Conservation (phyloP, 164 flowering plant species). For the Nymphaea colorata region DNA sequence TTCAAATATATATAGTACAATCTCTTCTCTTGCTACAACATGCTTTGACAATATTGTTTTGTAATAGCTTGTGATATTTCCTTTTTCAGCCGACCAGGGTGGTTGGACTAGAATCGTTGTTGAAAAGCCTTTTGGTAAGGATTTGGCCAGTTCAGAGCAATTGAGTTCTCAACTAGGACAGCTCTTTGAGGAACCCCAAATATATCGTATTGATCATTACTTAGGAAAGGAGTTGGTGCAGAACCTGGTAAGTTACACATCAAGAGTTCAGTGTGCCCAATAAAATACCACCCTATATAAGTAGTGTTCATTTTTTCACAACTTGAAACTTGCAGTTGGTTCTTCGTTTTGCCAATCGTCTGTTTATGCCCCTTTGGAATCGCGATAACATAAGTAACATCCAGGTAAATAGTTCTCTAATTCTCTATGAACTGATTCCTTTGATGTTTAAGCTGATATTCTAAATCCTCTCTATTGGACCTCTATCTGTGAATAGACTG, state of each 20-base stretch:
- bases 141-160: conserved; percentile 73
- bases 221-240: conserved; percentile 98
- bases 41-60: too few relatives aligned
- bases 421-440: too few relatives aligned
- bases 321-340: conserved; percentile 37
- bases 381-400: conserved; percentile 64
- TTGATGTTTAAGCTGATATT: too few relatives aligned
- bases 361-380: conserved; percentile 71
- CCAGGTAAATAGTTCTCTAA: conserved; percentile 30
- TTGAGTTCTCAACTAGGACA: conserved; percentile 87
- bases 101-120: conserved; percentile 98
- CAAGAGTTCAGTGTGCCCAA: not conserved
- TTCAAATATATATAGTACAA: too few relatives aligned
- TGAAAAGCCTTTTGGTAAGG: conserved; percentile 98
- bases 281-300: not conserved
- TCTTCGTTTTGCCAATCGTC: conserved; percentile 75
- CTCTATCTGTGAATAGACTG: too few relatives aligned
- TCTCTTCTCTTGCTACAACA: too few relatives aligned
- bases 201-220: conserved; percentile 98
- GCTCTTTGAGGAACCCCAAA: conserved; percentile 80
- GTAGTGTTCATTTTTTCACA: not conserved
- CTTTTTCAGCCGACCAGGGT: conserved; percentile 71
- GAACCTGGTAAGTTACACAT: conserved; percentile 56
- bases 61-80: too few relatives aligned
- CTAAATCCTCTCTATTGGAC: too few relatives aligned